Percentiles rank a stretch among this genome's conserved stretches.
Conservation (phyloP, 768 basidiomycete species). For the Boletus pseudopeckii region DNA sequence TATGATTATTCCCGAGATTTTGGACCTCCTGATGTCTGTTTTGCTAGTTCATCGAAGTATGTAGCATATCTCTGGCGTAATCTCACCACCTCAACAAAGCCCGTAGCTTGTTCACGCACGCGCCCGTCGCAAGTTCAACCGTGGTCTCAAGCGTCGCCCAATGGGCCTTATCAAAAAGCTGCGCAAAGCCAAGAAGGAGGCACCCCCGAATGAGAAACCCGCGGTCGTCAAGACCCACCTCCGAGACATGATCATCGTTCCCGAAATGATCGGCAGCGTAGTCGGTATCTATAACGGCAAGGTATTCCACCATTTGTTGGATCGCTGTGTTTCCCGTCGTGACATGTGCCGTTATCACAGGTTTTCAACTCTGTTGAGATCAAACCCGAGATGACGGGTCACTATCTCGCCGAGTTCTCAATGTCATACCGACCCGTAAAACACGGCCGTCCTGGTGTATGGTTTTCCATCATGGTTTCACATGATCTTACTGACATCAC, state of each 20-base stretch:
- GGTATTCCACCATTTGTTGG: conserved; percentile 41
- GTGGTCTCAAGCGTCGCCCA: conserved; percentile 96
- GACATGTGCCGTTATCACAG: conserved; percentile 33
- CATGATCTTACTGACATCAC: conserved; percentile 10
- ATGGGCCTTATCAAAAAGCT: conserved; percentile 99
- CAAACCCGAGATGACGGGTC: conserved; percentile 99
- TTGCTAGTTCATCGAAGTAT: conserved; percentile 73
- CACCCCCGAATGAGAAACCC: conserved; percentile 98
- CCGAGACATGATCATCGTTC: conserved; percentile 99
- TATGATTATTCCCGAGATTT: not conserved
- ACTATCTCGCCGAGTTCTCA: conserved; percentile 99
- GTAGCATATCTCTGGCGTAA: conserved; percentile 23
- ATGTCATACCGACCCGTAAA: conserved; percentile 97
- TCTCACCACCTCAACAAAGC: not conserved
- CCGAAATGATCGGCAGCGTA: conserved; percentile 99
- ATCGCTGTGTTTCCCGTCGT: not conserved
- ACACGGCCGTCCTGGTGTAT: conserved; percentile 98
- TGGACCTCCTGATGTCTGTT: not conserved
- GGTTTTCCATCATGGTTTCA: conserved; percentile 31
- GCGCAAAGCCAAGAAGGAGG: conserved; percentile 99
- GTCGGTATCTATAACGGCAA: conserved; percentile 99
- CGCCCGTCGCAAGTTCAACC: conserved; percentile 97
- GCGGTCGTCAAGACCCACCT: conserved; percentile 98
- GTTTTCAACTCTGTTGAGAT: conserved; percentile 97
- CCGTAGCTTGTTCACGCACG: conserved; percentile 93